These are phyloP conservation scores for Psilocybe azurescens DNA, from an alignment of 768 basidiomycete genomes.

Conservation along the genomic window DNA sequence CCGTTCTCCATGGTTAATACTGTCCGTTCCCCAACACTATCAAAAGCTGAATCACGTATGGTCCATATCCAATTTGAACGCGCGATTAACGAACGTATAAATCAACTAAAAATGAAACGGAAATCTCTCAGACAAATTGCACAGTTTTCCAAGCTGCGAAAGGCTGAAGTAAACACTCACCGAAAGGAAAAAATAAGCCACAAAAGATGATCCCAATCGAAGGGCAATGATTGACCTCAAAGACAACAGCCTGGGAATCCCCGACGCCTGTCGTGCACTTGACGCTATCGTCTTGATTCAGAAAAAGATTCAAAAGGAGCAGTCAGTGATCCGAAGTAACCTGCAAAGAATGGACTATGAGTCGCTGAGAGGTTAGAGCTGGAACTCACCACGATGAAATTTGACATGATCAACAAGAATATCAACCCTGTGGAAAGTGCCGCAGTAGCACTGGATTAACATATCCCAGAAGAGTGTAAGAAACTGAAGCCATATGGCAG, in stretches of 20 bases:
- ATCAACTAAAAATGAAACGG: no score
- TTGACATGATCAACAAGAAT: neutral
- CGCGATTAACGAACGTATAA: no score
- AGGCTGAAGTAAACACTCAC: constrained; percentile 21
- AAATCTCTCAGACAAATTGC: no score
- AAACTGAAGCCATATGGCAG: neutral
- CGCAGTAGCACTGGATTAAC: neutral
- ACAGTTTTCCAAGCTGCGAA: no score
- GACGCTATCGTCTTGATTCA: no score
- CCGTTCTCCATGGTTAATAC: no score
- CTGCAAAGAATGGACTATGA: no score
- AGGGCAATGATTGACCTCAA: constrained; percentile 37
- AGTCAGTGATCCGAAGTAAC: no score
- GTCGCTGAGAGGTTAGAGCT: neutral
- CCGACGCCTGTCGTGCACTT: constrained; percentile 29
- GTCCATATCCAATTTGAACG: no score
- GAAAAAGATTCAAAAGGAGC: no score
- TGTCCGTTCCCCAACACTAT: no score
- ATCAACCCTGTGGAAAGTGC: neutral
- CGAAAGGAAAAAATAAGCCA: constrained; percentile 43
- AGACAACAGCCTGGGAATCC: constrained; percentile 36
- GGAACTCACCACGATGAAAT: neutral
- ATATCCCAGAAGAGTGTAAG: neutral
- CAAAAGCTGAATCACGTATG: no score
- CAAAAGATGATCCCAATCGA: constrained; percentile 35